Percentiles rank a stretch among this genome's conserved stretches.
Conservation (phyloP, 1,284 basidiomycete genomes). For the Stereum hirsutum region DNA sequence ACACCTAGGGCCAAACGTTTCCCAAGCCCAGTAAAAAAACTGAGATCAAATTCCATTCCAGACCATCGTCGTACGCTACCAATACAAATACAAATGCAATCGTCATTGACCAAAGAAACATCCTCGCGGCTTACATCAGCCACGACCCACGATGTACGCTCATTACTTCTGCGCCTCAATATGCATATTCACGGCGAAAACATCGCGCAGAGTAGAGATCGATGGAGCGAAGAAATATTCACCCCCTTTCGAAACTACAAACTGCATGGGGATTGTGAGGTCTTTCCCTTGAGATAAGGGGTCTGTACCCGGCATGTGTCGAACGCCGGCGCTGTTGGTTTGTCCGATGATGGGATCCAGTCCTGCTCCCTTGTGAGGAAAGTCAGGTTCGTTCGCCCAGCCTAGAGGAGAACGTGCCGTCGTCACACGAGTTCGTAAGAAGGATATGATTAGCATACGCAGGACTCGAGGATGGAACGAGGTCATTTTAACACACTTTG, state of each 20-base stretch:
- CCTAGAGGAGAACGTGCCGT: no score
- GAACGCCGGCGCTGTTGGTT: neutral
- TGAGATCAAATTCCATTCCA: no score
- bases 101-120: no score
- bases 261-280: neutral
- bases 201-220: neutral
- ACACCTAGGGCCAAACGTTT: no score
- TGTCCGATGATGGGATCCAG: conserved; percentile 1
- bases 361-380: neutral
- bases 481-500: neutral
- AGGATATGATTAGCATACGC: neutral
- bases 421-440: no score
- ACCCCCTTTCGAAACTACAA: neutral
- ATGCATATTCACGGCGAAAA: neutral
- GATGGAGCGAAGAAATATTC: neutral
- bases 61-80: no score
- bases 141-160: no score
- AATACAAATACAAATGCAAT: no score
- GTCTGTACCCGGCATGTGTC: neutral
- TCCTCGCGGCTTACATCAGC: no score
- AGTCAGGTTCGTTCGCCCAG: neutral
- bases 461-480: no score
- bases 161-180: neutral
- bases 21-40: no score
- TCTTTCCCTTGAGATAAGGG: neutral